Conservation (phyloP, 2,329 filamentous ascomycete genomes). For the Sporothrix globosa region DNA sequence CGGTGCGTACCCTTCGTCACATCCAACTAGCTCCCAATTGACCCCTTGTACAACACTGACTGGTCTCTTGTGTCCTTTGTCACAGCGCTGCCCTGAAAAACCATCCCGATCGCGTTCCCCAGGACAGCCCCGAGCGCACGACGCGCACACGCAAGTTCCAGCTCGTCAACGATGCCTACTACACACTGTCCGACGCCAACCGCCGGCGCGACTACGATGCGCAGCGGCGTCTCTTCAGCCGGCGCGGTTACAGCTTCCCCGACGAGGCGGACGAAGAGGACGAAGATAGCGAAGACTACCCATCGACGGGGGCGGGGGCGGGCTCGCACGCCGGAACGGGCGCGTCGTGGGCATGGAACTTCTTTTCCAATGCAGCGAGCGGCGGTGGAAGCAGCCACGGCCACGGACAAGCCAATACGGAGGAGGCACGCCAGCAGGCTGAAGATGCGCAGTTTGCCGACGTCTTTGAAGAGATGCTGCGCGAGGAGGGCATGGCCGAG, state of each 20-base stretch:
- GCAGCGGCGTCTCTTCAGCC: slow-evolving; percentile 41
- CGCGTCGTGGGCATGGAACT: slow-evolving; percentile 74
- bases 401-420: slow-evolving; percentile 37
- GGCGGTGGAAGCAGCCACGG: slow-evolving; percentile 45
- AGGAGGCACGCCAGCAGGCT: slow-evolving; percentile 56
- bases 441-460: slow-evolving; percentile 84
- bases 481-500: slow-evolving; percentile 81
- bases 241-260: slow-evolving; percentile 25
- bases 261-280: slow-evolving; percentile 43
- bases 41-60: neutral
- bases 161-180: slow-evolving; percentile 52
- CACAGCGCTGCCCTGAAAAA: slow-evolving; percentile 83
- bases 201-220: slow-evolving; percentile 81
- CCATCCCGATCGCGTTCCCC: slow-evolving; percentile 87
- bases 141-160: slow-evolving; percentile 69
- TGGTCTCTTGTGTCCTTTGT: neutral
- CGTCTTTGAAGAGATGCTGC: slow-evolving; percentile 87
- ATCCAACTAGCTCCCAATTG: neutral
- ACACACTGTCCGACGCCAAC: slow-evolving; percentile 71
- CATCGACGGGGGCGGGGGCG: slow-evolving; percentile 40
- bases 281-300: slow-evolving; percentile 48
- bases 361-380: slow-evolving; percentile 49
- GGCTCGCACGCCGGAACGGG: slow-evolving; percentile 42
- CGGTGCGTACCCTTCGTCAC: slow-evolving; percentile 54
- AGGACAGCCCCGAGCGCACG: slow-evolving; percentile 79